These are phyloP conservation scores for Corynespora cassiicola DNA, from an alignment of 2,329 filamentous ascomycete genomes.

Conservation along the genomic window DNA sequence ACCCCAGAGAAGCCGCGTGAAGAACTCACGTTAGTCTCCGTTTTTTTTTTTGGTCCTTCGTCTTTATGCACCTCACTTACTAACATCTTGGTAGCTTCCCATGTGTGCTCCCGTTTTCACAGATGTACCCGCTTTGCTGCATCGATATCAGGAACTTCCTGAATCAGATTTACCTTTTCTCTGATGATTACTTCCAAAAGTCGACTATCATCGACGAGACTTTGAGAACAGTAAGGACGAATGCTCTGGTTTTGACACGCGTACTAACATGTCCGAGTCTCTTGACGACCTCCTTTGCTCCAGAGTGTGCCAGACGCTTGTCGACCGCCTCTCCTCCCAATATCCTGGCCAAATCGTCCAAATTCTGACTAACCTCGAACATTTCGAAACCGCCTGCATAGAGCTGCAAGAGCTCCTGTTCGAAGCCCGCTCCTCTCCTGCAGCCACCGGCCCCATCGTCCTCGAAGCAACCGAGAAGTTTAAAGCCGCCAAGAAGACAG, in stretches of 20 bases:
- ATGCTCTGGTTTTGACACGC: not conserved
- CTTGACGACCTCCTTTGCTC: constrained; percentile 93
- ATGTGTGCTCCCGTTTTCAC: constrained; percentile 94
- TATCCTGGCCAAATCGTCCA: constrained; percentile 98
- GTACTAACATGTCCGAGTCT: constrained; percentile 60
- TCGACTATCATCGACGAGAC: constrained; percentile 90
- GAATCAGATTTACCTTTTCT: constrained; percentile 98
- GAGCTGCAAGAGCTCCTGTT: constrained; percentile 1
- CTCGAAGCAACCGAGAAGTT: constrained; percentile 87
- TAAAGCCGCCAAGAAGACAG: constrained; percentile 88
- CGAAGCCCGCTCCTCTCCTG: constrained; percentile 74
- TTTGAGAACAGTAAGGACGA: constrained; percentile 69
- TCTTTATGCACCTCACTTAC: constrained; percentile 22
- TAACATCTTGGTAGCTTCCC: constrained; percentile 79
- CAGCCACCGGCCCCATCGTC: constrained; percentile 79
- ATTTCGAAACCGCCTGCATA: constrained; percentile 75
- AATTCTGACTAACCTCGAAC: constrained; percentile 95
- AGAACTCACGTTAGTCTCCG: constrained; percentile 70
- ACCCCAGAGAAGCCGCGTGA: constrained; percentile 78
- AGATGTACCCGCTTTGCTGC: constrained; percentile 98
- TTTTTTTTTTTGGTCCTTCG: constrained; percentile 7
- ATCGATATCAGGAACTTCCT: constrained; percentile 98
- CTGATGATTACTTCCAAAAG: constrained; percentile 93
- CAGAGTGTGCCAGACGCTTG: constrained; percentile 88
- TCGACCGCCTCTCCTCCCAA: constrained; percentile 87